These are phyloP conservation scores for Taphrina pruni DNA, from an alignment of 1,139 yeast genomes.

Conservation along the genomic window DNA sequence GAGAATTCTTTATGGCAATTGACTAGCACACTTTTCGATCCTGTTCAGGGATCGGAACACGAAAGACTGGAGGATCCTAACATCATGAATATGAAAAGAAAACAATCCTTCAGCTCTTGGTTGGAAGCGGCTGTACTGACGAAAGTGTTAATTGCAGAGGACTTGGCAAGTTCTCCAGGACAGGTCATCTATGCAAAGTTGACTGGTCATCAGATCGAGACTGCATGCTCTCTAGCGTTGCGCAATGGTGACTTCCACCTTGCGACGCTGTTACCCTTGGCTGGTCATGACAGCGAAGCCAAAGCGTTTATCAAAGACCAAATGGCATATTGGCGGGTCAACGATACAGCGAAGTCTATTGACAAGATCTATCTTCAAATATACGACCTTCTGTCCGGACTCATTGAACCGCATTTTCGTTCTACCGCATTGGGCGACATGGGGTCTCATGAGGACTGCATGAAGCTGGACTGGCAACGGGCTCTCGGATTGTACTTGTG, in stretches of 20 bases:
- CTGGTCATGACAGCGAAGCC: slow-evolving; percentile 71
- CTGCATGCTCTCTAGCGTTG: slow-evolving; percentile 68
- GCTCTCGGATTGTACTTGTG: slow-evolving; percentile 64
- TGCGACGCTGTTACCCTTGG: slow-evolving; percentile 69
- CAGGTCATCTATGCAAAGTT: slow-evolving; percentile 58
- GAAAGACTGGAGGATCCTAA: neutral
- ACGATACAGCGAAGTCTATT: slow-evolving; percentile 55
- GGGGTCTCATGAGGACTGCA: slow-evolving; percentile 43
- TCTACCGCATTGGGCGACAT: slow-evolving; percentile 47
- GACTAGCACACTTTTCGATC: slow-evolving; percentile 66
- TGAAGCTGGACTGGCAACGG: slow-evolving; percentile 69
- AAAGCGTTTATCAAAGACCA: slow-evolving; percentile 65
- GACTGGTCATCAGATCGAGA: slow-evolving; percentile 63
- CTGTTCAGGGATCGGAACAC: neutral
- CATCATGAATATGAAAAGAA: slow-evolving; percentile 42
- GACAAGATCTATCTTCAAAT: slow-evolving; percentile 64
- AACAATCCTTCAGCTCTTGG: slow-evolving; percentile 61
- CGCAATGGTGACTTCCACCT: slow-evolving; percentile 68
- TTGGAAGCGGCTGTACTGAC: slow-evolving; percentile 59
- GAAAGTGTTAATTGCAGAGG: slow-evolving; percentile 53
- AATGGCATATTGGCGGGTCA: slow-evolving; percentile 66
- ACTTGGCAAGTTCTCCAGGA: slow-evolving; percentile 44
- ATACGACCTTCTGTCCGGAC: slow-evolving; percentile 70
- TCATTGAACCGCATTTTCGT: slow-evolving; percentile 27
- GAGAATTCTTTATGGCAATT: slow-evolving; percentile 56